Conservation (phyloP, 441 rosid species). For the Erysimum cheiri region DNA sequence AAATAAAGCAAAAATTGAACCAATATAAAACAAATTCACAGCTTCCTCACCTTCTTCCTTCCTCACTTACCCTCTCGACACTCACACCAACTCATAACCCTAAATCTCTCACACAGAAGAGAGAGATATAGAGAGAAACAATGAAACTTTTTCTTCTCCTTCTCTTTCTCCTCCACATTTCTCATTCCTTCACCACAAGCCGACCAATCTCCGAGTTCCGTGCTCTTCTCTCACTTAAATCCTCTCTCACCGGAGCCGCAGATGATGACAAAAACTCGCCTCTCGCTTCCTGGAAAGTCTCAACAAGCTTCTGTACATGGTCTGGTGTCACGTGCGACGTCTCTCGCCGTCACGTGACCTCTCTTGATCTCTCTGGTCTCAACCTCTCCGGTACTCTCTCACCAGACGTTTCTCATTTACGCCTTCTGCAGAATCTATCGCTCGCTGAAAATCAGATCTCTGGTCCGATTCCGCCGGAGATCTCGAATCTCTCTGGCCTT, state of each 20-base stretch:
- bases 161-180: slow-evolving; percentile 50
- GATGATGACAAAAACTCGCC: slow-evolving; percentile 51
- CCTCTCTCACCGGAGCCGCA: slow-evolving; percentile 57
- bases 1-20: slow-evolving; percentile 31
- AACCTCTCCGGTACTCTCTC: slow-evolving; percentile 77
- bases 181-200: slow-evolving; percentile 44
- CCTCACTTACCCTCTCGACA: slow-evolving; percentile 26
- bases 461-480: slow-evolving; percentile 75
- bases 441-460: slow-evolving; percentile 64
- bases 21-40: slow-evolving; percentile 45
- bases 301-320: slow-evolving; percentile 68
- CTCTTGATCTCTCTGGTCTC: slow-evolving; percentile 70
- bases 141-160: slow-evolving; percentile 62
- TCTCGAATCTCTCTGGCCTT: slow-evolving; percentile 60
- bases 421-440: slow-evolving; percentile 66
- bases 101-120: slow-evolving; percentile 27
- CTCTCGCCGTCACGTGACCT: slow-evolving; percentile 64
- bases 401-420: slow-evolving; percentile 62
- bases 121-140: slow-evolving; percentile 31
- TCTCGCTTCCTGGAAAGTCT: slow-evolving; percentile 69
- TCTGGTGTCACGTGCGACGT: slow-evolving; percentile 69
- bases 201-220: slow-evolving; percentile 57
- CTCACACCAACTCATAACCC: slow-evolving; percentile 27
- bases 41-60: slow-evolving; percentile 31
- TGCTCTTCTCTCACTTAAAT: slow-evolving; percentile 77